Evolutionary conservation across 352 stramenopile species (phyloP).

Genomic region (Globisporangium viniferum): DNA sequence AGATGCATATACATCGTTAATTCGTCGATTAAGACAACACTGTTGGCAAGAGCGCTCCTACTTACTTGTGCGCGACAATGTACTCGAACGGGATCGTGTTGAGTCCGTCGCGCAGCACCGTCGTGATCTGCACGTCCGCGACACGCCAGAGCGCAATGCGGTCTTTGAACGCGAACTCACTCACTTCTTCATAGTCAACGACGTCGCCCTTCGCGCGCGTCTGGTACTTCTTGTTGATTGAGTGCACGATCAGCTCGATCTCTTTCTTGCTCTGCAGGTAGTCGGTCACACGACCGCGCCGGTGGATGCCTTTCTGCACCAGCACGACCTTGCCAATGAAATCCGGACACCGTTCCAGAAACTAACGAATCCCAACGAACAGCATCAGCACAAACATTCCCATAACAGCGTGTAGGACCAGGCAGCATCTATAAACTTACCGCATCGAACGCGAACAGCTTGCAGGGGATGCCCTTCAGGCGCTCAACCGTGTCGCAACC

Average conservation of each 20-base stretch:
- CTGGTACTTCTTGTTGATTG: conserved; percentile 91
- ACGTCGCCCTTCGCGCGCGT: conserved; percentile 47
- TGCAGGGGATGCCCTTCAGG: conserved; percentile 96
- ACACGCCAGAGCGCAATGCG: conserved; percentile 77
- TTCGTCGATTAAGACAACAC: neutral
- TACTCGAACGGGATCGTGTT: conserved; percentile 85
- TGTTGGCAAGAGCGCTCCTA: neutral
- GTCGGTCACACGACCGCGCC: conserved; percentile 88
- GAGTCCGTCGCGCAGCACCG: conserved; percentile 69
- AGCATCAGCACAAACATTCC: neutral
- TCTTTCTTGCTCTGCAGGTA: conserved; percentile 94
- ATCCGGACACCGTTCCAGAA: conserved; percentile 86
- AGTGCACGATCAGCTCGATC: conserved; percentile 85
- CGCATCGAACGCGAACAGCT: conserved; percentile 94
- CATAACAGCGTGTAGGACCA: neutral
- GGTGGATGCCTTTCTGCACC: conserved; percentile 76
- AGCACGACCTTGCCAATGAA: conserved; percentile 83
- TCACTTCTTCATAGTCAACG: conserved; percentile 75
- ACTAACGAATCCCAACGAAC: conserved; percentile 28
- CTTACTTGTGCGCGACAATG: conserved; percentile 74
- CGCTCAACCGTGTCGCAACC: conserved; percentile 94
- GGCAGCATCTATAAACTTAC: conserved; percentile 10
- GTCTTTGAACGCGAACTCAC: conserved; percentile 66
- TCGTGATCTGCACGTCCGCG: conserved; percentile 73
- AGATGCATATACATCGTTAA: no score